Evolutionary conservation across 2,329 filamentous ascomycete species (phyloP).

Genomic region (Thyridium curvatum): DNA sequence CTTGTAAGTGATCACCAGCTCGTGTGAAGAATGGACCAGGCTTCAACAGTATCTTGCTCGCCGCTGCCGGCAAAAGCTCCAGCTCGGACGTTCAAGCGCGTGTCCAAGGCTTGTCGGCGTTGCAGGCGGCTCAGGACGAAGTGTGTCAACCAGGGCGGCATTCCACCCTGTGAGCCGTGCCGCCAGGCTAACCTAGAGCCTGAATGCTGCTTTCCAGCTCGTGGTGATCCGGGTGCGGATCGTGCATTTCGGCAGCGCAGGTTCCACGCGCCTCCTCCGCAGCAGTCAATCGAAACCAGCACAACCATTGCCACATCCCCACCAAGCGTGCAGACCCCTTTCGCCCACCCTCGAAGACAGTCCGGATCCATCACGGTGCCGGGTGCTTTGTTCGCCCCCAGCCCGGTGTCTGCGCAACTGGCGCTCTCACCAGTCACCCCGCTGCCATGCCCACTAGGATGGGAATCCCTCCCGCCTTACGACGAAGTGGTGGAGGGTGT

Average conservation of each 20-base stretch:
- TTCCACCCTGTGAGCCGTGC: not conserved
- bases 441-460: not conserved
- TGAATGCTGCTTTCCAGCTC: not conserved
- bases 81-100: not conserved
- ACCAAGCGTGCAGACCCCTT: too few relatives aligned
- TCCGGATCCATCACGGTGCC: not conserved
- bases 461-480: constrained; percentile 8
- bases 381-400: not conserved
- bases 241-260: constrained; percentile 1
- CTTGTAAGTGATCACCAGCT: not conserved
- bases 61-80: not conserved
- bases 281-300: not conserved
- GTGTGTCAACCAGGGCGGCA: not conserved
- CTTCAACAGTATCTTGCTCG: too few relatives aligned
- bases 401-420: not conserved
- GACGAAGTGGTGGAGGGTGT: constrained; percentile 20
- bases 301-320: not conserved
- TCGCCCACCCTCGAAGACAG: not conserved
- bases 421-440: not conserved
- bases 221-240: not conserved
- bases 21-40: too few relatives aligned
- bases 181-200: not conserved
- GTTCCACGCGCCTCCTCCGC: not conserved
- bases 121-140: constrained; percentile 1
- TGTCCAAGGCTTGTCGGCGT: constrained; percentile 1